These are phyloP conservation scores for Phlebopus sp. DNA, from an alignment of 1,284 basidiomycete species.

Conservation along the genomic window DNA sequence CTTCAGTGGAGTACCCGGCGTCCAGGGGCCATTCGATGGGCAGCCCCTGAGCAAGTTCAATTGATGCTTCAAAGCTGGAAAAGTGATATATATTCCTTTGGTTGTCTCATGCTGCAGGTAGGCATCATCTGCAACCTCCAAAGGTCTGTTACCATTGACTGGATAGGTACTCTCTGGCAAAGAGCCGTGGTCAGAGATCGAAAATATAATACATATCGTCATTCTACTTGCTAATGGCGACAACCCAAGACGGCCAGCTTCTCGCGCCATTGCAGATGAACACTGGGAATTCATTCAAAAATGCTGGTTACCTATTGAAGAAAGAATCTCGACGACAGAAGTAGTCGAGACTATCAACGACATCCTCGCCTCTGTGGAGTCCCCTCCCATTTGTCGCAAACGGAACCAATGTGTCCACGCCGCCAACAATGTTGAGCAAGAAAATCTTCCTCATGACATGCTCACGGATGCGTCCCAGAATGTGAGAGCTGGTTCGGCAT, in stretches of 20 bases:
- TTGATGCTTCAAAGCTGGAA: background rate
- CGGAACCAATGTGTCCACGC: too few relatives aligned
- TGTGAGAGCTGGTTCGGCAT: too few relatives aligned
- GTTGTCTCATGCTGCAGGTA: constrained; percentile 11
- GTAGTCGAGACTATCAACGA: constrained; percentile 30
- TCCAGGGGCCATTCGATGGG: constrained; percentile 15
- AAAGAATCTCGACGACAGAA: constrained; percentile 5
- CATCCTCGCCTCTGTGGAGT: too few relatives aligned
- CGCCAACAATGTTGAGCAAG: too few relatives aligned
- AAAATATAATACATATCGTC: background rate
- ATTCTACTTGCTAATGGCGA: constrained; percentile 2
- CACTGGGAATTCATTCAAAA: constrained; percentile 12
- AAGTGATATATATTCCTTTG: constrained; percentile 16
- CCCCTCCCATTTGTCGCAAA: too few relatives aligned
- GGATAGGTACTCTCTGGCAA: constrained; percentile 10
- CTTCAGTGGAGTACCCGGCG: constrained; percentile 18
- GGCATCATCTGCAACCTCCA: background rate
- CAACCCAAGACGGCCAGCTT: constrained; percentile 5
- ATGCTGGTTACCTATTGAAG: constrained; percentile 6
- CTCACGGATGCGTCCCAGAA: too few relatives aligned
- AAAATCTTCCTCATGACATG: too few relatives aligned
- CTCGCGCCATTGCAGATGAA: background rate
- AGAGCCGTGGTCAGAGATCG: constrained; percentile 9
- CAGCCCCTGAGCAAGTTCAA: constrained; percentile 2
- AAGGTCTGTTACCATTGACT: too few relatives aligned